phyloP scores from a whole-genome alignment of 179 eudicot species.

The Carnegiea gigantea region DNA sequence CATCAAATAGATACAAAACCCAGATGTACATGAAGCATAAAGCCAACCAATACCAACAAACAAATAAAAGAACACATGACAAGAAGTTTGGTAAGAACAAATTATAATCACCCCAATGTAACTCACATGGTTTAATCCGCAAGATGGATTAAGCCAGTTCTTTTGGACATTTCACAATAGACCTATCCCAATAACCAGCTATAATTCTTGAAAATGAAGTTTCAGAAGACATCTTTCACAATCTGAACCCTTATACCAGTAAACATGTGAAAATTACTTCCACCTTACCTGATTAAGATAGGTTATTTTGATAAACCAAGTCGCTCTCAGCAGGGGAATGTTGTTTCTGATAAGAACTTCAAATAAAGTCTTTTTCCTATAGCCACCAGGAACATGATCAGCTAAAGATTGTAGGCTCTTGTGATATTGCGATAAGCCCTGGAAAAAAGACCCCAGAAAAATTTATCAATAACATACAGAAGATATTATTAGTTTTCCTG shows the following conservation, averaged over 20 bases:
- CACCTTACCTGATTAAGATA: conserved; percentile 89
- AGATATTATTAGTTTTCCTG: not conserved
- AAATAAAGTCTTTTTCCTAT: conserved; percentile 66
- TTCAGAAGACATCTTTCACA: not conserved
- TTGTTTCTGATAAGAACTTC: conserved; percentile 89
- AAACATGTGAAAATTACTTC: not conserved
- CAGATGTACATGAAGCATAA: not conserved
- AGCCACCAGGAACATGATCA: conserved; percentile 90
- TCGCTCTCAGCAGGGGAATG: conserved; percentile 89
- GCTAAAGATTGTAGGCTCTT: conserved; percentile 86
- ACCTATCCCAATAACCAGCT: not conserved
- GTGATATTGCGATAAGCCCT: conserved; percentile 96
- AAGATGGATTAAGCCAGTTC: not conserved
- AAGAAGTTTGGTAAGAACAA: not conserved
- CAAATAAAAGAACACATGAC: not conserved
- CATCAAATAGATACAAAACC: not conserved
- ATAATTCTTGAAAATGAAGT: not conserved
- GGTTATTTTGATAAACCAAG: conserved; percentile 95
- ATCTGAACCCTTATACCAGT: not conserved
- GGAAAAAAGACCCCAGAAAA: conserved; percentile 21
- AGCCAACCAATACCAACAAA: not conserved
- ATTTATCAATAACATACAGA: not conserved
- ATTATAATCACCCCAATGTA: not conserved
- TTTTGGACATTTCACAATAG: not conserved
- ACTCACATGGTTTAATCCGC: not conserved